Evolutionary conservation across 1,284 basidiomycete species (phyloP).

Genomic region (Apiotrichum porosum): DNA sequence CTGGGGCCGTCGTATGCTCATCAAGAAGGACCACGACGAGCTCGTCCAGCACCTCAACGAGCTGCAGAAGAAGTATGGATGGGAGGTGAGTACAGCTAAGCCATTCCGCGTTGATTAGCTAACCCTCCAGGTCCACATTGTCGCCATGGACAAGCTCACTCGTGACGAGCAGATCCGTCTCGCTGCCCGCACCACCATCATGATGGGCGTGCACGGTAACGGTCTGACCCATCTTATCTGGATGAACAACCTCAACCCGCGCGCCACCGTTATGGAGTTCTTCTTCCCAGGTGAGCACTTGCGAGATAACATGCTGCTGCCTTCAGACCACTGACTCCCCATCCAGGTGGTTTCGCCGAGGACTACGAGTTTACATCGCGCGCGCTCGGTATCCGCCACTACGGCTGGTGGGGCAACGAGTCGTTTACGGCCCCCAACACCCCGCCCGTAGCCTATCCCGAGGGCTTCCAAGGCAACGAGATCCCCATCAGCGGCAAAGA

Average conservation of each 20-base stretch:
- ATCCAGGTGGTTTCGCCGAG: constrained; percentile 61
- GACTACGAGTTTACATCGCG: constrained; percentile 65
- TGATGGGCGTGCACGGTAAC: constrained; percentile 73
- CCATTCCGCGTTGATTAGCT: background rate
- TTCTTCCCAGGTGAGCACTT: too few relatives aligned
- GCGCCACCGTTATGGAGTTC: constrained; percentile 61
- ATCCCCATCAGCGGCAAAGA: constrained; percentile 54
- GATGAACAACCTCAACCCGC: constrained; percentile 56
- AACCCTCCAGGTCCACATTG: constrained; percentile 58
- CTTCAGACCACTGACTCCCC: constrained; percentile 1
- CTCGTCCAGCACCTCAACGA: constrained; percentile 53
- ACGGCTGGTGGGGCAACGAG: constrained; percentile 71
- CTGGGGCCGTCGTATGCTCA: constrained; percentile 66
- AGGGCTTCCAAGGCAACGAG: constrained; percentile 51
- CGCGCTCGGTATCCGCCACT: constrained; percentile 68
- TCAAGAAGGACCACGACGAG: constrained; percentile 45
- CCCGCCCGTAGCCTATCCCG: constrained; percentile 49
- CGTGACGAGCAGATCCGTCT: constrained; percentile 71
- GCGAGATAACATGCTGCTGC: too few relatives aligned
- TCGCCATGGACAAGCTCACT: constrained; percentile 71
- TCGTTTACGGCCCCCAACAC: constrained; percentile 56
- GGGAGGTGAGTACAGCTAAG: constrained; percentile 54
- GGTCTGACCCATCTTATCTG: constrained; percentile 71
- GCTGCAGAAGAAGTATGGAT: constrained; percentile 65
- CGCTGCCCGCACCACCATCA: constrained; percentile 71